Conservation (phyloP, 192 early-diverging fungal genomes). For the Backusella parvicylindrica region DNA sequence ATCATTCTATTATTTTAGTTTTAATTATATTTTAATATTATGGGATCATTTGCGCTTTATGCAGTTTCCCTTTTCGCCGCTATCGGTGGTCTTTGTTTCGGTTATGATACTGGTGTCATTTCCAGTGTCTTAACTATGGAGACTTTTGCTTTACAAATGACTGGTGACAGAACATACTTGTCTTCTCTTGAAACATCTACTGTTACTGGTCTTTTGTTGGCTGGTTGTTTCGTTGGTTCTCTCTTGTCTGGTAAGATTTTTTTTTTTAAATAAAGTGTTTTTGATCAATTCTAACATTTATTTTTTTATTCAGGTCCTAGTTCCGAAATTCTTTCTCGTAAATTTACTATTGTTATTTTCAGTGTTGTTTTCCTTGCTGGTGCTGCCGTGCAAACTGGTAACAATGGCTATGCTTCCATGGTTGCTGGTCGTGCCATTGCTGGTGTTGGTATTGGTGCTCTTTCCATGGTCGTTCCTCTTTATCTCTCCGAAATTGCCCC, state of each 20-base stretch:
- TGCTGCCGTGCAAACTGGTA: slow-evolving; percentile 64
- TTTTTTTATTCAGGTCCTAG: slow-evolving; percentile 19
- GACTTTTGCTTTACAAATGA: slow-evolving; percentile 26
- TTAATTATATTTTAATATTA: background rate
- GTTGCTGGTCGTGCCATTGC: slow-evolving; percentile 73
- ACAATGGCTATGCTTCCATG: slow-evolving; percentile 53
- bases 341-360: slow-evolving; percentile 59
- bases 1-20: background rate
- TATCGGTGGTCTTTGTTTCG: slow-evolving; percentile 60
- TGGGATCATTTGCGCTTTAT: slow-evolving; percentile 17
- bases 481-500: slow-evolving; percentile 69
- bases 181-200: slow-evolving; percentile 9
- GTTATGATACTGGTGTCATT: slow-evolving; percentile 70
- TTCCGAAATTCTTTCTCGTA: slow-evolving; percentile 48
- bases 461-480: slow-evolving; percentile 20
- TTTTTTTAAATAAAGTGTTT: background rate
- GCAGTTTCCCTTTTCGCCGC: slow-evolving; percentile 39
- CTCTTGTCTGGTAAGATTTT: slow-evolving; percentile 49
- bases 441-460: slow-evolving; percentile 47
- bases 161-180: background rate
- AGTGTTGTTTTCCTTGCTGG: slow-evolving; percentile 69
- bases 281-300: background rate
- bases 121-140: slow-evolving; percentile 61
- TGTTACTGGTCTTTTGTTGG: slow-evolving; percentile 59
- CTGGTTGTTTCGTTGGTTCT: slow-evolving; percentile 72